Evolutionary conservation across 371 early-diverging fungal species (phyloP), one percentile per base, ranked within the genome.

Genomic region (Capillidium rhysosporum): DNA sequence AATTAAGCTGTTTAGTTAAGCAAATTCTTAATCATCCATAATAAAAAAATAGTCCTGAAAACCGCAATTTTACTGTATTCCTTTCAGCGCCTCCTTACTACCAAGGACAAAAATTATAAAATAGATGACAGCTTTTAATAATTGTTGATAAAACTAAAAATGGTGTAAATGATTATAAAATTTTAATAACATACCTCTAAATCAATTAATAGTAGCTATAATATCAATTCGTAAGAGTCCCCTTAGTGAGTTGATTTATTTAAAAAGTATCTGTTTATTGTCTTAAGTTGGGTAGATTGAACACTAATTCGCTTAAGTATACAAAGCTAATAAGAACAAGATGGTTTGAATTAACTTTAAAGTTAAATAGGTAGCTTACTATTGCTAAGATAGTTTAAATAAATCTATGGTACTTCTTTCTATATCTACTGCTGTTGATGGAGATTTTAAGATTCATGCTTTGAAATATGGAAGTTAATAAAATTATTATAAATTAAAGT

Each of bases 251-350:
- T 16, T 12, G 10, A 7, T 25, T 34, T 16, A 51, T 39, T 51
- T n/a, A 51, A 21, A 14, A 29, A 29, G 38, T 38, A 51, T 23
- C 29, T 5, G 38, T 51, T 30, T 10, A 51, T 51, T 18, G 51
- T 51, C 23, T 51, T 51, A 9, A 51, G 28, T 14, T 21, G 51
- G 51, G 24, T 34, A 51, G n/a, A 51, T 28, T 4, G 29, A n/a
- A 21, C 51, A 51, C 38, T 24, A 34, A 20, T 29, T 51, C 9
- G 51, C 30, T 34, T 51, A 29, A 26, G 34, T 31, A 21, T 34
- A 48, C 10, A 7, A 31, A 20, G 23, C 7, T 48, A 16, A 31
- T 8, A 20, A 48, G 7, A 12, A 14, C 23, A 7, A 21, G 10
- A 21, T 7, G 25, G 7, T 48, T 29, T 24, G 20, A 29, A n/a